Base-by-base conservation (phyloP, 768 basidiomycete genomes). In the Pulveroboletus sp. region DNA sequence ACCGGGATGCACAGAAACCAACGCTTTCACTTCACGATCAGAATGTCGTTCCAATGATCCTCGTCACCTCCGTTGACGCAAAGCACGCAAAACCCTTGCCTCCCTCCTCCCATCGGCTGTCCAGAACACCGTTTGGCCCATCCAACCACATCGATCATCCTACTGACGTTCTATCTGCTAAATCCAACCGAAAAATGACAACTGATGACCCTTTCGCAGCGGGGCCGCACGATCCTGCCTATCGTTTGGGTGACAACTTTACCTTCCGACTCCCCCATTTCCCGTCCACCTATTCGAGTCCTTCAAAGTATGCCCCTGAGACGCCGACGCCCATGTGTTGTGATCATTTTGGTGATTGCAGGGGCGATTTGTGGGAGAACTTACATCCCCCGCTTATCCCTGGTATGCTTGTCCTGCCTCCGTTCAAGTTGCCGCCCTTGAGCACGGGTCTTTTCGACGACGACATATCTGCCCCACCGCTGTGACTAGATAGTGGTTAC, bases 311-410 rank as follows among this genome's bases (percentile, higher is more conserved):
- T 15, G 37, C 31, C 4, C 64, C 61, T 0, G 63, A 64, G 31
- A 66, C 63, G 27, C 63, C 63, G 11, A 63, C 64, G 8, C 63
- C 63, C 4, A 65, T 56, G 56, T 49, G 38, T 21, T 66, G 61
- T 3, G 40, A 53, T 43, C 61, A 64, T 46, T 24, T 51, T 38
- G 64, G 61, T 13, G 59, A 61, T 13, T 66, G 61, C 30, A 45
- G 37, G 5, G 58, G 56, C 0, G 64, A 63, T 28, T 14, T 58
- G 37, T 66, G 59, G 64, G 64, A 66, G 17, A 40, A 58, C 8
- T 32, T 60, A 15, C 63, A 66, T 26, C 61, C 61, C 1, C 61
- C 63, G 30, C 56, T 64, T 7, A 53, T 66, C 10, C 39, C 27
- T 24, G 39, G 46, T 4, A 27, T 9, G 39, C 60, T 64, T 39